phyloP scores from a whole-genome alignment of 2,329 filamentous ascomycete species.

The Alternaria sp. region DNA sequence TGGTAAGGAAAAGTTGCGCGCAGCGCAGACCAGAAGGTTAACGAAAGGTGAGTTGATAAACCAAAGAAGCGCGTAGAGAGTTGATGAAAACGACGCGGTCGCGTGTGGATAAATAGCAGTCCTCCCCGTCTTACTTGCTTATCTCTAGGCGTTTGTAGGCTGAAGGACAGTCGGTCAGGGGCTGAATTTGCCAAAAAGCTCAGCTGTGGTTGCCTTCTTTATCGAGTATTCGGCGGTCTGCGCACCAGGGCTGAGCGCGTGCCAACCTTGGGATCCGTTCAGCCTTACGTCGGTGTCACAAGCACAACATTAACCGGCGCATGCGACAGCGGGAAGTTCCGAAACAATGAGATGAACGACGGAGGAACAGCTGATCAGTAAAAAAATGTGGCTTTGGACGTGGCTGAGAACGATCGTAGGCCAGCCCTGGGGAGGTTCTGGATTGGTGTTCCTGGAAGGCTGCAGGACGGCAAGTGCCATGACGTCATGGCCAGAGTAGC shows the following conservation, averaged over 20 bases:
- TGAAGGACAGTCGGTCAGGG: not conserved
- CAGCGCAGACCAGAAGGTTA: not conserved
- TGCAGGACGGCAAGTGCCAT: not conserved
- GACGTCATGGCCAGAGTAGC: not conserved
- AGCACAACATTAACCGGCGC: not conserved
- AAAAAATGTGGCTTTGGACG: not conserved
- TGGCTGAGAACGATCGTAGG: not conserved
- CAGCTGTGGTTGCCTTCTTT: constrained; percentile 15
- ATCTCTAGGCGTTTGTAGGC: not conserved
- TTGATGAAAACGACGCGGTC: not conserved
- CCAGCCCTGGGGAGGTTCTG: not conserved
- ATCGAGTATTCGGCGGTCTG: not conserved
- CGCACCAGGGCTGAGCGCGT: constrained; percentile 15
- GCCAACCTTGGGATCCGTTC: constrained; percentile 2
- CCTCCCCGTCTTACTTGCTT: not conserved
- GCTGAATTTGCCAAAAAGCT: not conserved
- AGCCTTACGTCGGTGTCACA: constrained; percentile 11
- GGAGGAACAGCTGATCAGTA: not conserved
- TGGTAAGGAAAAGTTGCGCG: not conserved
- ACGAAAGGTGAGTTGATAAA: not conserved
- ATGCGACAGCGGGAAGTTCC: not conserved
- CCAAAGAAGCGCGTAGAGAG: not conserved
- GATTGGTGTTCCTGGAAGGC: not conserved
- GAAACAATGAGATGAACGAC: not conserved
- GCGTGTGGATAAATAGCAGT: not conserved